phyloP scores from a whole-genome alignment of 805 yeast genomes.

The Candida ipomoeae region DNA sequence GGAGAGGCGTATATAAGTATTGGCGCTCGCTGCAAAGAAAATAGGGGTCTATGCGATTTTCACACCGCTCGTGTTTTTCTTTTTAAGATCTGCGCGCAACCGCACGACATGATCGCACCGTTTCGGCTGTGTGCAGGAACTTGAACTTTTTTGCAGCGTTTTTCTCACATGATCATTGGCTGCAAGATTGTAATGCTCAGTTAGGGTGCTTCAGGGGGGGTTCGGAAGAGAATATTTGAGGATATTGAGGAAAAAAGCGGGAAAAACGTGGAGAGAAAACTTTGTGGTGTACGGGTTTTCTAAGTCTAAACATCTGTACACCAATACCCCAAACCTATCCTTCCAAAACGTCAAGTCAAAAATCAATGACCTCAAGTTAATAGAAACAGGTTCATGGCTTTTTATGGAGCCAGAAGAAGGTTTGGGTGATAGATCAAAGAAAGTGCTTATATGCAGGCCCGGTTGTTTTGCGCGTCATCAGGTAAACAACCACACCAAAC shows the following conservation, averaged over 20 bases:
- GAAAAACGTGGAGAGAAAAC: no score
- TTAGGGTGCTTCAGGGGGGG: no score
- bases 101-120: slow-evolving; percentile 1
- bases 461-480: not conserved
- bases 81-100: slow-evolving; percentile 3
- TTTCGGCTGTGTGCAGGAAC: not conserved
- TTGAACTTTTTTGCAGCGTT: not conserved
- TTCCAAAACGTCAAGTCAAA: no score
- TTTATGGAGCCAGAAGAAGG: not conserved
- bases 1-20: slow-evolving; percentile 1
- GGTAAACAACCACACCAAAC: not conserved
- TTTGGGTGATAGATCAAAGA: not conserved
- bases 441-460: not conserved
- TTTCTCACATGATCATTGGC: not conserved
- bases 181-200: no score
- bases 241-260: no score
- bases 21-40: slow-evolving; percentile 2
- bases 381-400: not conserved
- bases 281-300: no score
- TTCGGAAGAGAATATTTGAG: no score
- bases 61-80: not conserved
- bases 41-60: not conserved
- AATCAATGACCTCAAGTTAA: no score
- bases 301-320: no score
- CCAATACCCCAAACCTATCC: no score